Conservation (phyloP, 441 rosid genomes). For the Populus hybrid region DNA sequence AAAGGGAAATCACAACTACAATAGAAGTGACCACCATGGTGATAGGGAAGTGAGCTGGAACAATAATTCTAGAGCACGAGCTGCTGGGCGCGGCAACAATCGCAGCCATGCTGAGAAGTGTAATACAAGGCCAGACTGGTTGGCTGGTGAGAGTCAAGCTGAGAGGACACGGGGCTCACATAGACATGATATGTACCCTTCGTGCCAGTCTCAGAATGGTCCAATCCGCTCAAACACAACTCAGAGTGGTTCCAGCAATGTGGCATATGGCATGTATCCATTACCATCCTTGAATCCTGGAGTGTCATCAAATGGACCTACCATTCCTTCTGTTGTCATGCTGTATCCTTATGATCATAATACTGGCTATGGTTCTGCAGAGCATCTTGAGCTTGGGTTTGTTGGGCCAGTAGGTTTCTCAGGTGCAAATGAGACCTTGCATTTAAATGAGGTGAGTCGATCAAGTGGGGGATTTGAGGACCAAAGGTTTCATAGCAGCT, state of each 20-base stretch:
- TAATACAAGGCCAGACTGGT: slow-evolving; percentile 52
- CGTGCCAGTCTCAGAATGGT: slow-evolving; percentile 67
- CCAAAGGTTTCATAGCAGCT: slow-evolving; percentile 50
- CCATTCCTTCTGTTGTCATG: slow-evolving; percentile 69
- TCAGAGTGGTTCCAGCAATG: slow-evolving; percentile 57
- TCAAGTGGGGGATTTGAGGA: slow-evolving; percentile 48
- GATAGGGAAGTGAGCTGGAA: slow-evolving; percentile 89
- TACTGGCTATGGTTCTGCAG: slow-evolving; percentile 44
- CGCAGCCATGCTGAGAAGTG: slow-evolving; percentile 65
- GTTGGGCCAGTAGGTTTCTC: slow-evolving; percentile 50
- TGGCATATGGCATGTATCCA: slow-evolving; percentile 71
- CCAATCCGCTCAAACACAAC: slow-evolving; percentile 50
- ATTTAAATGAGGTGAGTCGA: slow-evolving; percentile 42
- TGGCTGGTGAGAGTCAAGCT: slow-evolving; percentile 48
- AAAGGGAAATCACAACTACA: slow-evolving; percentile 68
- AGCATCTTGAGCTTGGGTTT: slow-evolving; percentile 77
- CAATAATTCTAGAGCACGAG: slow-evolving; percentile 54
- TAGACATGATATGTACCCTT: slow-evolving; percentile 53
- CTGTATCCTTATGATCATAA: slow-evolving; percentile 69
- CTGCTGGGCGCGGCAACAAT: slow-evolving; percentile 46
- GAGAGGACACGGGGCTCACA: slow-evolving; percentile 72
- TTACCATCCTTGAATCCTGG: slow-evolving; percentile 51
- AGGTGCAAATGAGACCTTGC: slow-evolving; percentile 39
- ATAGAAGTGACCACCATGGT: slow-evolving; percentile 69
- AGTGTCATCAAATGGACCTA: slow-evolving; percentile 64